A percentile compares a stretch with the other conserved stretches of the same genome.
Evolutionary conservation across 169 alveolate species (phyloP).

Genomic region (Babesia ovis): DNA sequence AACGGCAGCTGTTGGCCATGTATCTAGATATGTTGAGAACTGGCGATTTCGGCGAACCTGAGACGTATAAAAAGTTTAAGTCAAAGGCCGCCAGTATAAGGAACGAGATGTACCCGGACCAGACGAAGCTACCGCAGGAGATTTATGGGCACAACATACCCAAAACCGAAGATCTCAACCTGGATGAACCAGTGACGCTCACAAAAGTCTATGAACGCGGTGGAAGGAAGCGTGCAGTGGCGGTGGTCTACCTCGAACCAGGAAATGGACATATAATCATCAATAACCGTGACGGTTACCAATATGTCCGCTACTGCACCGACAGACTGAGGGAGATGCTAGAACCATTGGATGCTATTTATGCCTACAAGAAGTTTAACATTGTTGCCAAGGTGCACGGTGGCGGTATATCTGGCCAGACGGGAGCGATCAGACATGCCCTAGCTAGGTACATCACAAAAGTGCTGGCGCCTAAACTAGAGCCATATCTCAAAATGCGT

Average conservation of each 20-base stretch:
- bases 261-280: slow-evolving; percentile 77
- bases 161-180: too few relatives aligned
- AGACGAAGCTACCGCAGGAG: slow-evolving; percentile 50
- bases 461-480: slow-evolving; percentile 69
- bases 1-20: slow-evolving; percentile 50
- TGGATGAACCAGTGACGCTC: slow-evolving; percentile 3
- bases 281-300: slow-evolving; percentile 79
- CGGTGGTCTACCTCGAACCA: slow-evolving; percentile 76
- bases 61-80: slow-evolving; percentile 32
- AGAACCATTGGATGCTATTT: slow-evolving; percentile 68
- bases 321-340: slow-evolving; percentile 69
- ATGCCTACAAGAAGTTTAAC: slow-evolving; percentile 69
- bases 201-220: slow-evolving; percentile 61
- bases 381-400: slow-evolving; percentile 74
- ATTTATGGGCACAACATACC: slow-evolving; percentile 3
- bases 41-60: slow-evolving; percentile 55
- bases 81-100: slow-evolving; percentile 38
- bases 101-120: slow-evolving; percentile 38
- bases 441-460: slow-evolving; percentile 67
- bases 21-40: slow-evolving; percentile 56
- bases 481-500: slow-evolving; percentile 51
- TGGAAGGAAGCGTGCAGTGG: slow-evolving; percentile 60
- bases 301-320: slow-evolving; percentile 71
- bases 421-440: slow-evolving; percentile 79
- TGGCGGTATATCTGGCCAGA: slow-evolving; percentile 77